These are phyloP conservation scores for Pisolithus thermaeus DNA, from an alignment of 1,284 basidiomycete genomes.

Conservation along the genomic window DNA sequence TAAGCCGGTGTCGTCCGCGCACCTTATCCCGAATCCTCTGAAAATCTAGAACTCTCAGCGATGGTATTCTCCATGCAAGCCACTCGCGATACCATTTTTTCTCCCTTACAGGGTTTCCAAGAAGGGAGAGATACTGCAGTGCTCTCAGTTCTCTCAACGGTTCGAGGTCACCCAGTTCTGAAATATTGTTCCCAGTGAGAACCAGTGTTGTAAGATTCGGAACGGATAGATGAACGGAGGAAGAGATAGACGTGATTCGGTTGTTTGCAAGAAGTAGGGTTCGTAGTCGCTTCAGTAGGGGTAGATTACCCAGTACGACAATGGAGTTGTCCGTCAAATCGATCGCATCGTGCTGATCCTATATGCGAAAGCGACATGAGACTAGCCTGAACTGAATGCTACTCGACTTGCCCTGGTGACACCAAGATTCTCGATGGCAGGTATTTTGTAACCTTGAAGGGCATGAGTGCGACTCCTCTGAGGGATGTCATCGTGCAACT, in stretches of 20 bases:
- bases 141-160: conserved; percentile 76
- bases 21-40: conserved; percentile 95
- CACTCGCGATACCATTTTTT: conserved; percentile 97
- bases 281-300: conserved; percentile 73
- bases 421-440: conserved; percentile 98
- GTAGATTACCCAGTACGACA: conserved; percentile 80
- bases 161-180: conserved; percentile 77
- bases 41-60: conserved; percentile 93
- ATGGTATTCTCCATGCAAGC: conserved; percentile 78
- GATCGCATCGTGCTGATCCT: conserved; percentile 92
- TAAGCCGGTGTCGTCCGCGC: conserved; percentile 35
- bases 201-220: conserved; percentile 80
- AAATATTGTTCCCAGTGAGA: conserved; percentile 73
- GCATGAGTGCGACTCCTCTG: conserved; percentile 18
- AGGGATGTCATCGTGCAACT: conserved; percentile 27
- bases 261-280: conserved; percentile 87
- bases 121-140: conserved; percentile 78
- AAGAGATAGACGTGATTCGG: conserved; percentile 76
- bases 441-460: conserved; percentile 85
- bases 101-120: conserved; percentile 89
- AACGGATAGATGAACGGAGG: conserved; percentile 75
- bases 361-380: conserved; percentile 1
- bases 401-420: conserved; percentile 72
- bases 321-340: conserved; percentile 97
- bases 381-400: conserved; percentile 14